Conservation (phyloP, 2,329 filamentous ascomycete species). For the Clonostachys chloroleuca region DNA sequence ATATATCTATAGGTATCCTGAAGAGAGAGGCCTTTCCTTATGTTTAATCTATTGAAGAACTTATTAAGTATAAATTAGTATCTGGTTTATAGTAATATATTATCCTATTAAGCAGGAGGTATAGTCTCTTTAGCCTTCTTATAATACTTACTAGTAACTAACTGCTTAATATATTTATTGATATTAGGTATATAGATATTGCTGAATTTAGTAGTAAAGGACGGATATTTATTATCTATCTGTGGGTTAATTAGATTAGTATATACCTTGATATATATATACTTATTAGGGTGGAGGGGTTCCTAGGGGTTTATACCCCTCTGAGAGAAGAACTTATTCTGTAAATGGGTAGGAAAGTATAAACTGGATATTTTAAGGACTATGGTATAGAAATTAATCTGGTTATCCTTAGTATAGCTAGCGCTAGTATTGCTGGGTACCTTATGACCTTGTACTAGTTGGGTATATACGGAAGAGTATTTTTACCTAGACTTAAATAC, state of each 20-base stretch:
- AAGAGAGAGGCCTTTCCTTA: background rate
- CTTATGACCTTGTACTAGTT: too few species aligned
- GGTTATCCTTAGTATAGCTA: background rate
- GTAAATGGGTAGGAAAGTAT: background rate
- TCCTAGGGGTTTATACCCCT: background rate
- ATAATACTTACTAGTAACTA: too few species aligned
- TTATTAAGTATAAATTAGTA: background rate
- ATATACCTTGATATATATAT: background rate
- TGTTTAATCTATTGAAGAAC: background rate
- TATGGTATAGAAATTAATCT: background rate
- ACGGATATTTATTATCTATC: background rate
- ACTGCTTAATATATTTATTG: background rate
- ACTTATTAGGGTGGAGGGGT: too few species aligned
- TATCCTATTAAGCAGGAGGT: background rate
- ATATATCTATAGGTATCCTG: background rate
- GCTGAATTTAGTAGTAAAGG: background rate
- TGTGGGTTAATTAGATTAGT: background rate
- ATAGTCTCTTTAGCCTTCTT: too few species aligned
- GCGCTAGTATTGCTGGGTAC: too few species aligned
- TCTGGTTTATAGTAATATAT: background rate
- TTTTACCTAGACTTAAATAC: slow-evolving; percentile 1
- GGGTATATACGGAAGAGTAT: too few species aligned
- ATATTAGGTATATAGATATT: background rate
- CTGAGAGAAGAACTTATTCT: background rate
- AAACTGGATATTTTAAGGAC: background rate